Percentiles rank a stretch among this genome's conserved stretches.
Conservation (phyloP, 176 grass and related monocot species). For the Triticum timopheevii region DNA sequence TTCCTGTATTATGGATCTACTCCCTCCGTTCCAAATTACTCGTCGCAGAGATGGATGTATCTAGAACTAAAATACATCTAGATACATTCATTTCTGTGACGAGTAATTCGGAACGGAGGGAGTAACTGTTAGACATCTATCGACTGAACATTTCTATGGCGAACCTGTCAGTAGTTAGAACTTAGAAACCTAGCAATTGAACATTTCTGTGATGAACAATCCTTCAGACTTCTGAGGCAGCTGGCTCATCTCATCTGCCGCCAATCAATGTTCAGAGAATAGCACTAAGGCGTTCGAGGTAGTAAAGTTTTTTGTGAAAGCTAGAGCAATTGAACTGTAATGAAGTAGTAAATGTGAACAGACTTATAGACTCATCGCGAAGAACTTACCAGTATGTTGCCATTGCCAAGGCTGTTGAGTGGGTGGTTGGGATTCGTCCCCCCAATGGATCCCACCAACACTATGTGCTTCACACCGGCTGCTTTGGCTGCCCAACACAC, state of each 20-base stretch:
- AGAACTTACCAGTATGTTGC: constrained; percentile 70
- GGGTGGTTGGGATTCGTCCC: constrained; percentile 81
- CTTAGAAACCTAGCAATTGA: not conserved
- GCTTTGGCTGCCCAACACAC: constrained; percentile 55
- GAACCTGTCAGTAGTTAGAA: not conserved
- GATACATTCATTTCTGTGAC: too few species aligned
- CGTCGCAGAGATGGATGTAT: too few species aligned
- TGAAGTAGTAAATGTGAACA: not conserved
- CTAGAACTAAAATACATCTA: too few species aligned
- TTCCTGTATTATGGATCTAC: not conserved
- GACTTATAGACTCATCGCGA: not conserved
- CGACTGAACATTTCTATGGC: not conserved
- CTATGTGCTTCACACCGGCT: constrained; percentile 74
- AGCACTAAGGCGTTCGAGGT: too few species aligned
- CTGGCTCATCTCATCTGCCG: not conserved
- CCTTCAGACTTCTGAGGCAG: not conserved
- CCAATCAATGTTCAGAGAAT: too few species aligned
- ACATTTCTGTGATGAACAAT: not conserved
- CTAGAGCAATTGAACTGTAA: not conserved
- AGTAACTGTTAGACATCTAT: not conserved
- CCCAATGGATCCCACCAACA: constrained; percentile 90
- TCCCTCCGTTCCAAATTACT: too few species aligned
- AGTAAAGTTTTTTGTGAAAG: not conserved
- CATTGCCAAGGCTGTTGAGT: constrained; percentile 82
- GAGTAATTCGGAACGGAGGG: too few species aligned